phyloP scores from a whole-genome alignment of 2,329 filamentous ascomycete species.

The Pseudovirgaria hyperparasitica region DNA sequence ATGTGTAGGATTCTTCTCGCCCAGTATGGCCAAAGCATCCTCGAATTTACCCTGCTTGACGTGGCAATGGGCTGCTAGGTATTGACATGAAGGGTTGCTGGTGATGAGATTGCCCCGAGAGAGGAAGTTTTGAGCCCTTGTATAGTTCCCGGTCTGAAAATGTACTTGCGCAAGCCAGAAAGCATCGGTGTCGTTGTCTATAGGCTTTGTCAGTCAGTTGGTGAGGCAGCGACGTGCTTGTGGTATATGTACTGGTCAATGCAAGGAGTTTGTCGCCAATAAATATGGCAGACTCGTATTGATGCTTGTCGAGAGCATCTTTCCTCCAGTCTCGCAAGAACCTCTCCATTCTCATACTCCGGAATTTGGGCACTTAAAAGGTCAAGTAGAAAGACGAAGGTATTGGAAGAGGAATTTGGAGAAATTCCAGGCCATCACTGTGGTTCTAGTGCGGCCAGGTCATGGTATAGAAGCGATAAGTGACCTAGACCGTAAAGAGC shows the following conservation, averaged over 20 bases:
- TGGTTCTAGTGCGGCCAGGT: too few species aligned
- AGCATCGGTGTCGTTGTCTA: constrained; percentile 85
- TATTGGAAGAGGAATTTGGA: too few species aligned
- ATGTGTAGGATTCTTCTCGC: constrained; percentile 88
- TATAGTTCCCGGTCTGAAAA: constrained; percentile 91
- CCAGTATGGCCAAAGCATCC: constrained; percentile 73
- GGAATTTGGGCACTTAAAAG: constrained; percentile 9
- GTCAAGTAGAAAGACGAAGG: too few species aligned
- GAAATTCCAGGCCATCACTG: too few species aligned
- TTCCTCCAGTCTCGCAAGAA: constrained; percentile 91
- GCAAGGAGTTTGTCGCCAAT: constrained; percentile 95
- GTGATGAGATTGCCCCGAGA: constrained; percentile 69
- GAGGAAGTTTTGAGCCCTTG: constrained; percentile 76
- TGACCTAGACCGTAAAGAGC: too few species aligned
- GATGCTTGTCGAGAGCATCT: constrained; percentile 88
- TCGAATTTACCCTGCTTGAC: constrained; percentile 87
- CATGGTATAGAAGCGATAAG: too few species aligned
- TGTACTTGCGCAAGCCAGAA: constrained; percentile 98
- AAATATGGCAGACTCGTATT: constrained; percentile 93
- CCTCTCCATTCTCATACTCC: constrained; percentile 56
- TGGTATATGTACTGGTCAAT: constrained; percentile 60
- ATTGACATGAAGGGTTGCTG: constrained; percentile 76
- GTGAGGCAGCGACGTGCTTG: constrained; percentile 3
- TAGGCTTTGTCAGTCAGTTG: constrained; percentile 6
- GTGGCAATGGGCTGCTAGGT: constrained; percentile 85